These are phyloP conservation scores for Hordeum marinum DNA, from an alignment of 176 grass and related monocot species.

Conservation along the genomic window DNA sequence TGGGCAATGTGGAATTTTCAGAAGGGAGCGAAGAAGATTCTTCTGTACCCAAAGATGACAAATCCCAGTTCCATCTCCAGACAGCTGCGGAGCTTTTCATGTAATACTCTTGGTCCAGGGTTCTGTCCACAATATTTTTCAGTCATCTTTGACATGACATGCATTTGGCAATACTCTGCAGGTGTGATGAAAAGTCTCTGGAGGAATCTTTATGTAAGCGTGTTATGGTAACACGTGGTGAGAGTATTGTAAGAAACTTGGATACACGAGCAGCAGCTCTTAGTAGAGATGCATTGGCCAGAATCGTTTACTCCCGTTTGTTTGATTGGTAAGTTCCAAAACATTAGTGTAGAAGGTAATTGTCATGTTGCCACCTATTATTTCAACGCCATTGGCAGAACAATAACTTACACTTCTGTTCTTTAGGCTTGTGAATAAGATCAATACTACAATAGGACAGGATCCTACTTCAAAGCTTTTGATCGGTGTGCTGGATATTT, in stretches of 20 bases:
- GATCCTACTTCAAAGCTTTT: constrained; percentile 85
- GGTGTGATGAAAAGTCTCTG: constrained; percentile 77
- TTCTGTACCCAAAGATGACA: constrained; percentile 84
- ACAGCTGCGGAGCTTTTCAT: constrained; percentile 96
- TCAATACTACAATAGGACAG: constrained; percentile 96
- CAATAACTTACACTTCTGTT: background rate
- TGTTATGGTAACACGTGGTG: constrained; percentile 87
- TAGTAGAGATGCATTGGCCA: constrained; percentile 92
- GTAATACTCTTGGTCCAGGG: constrained; percentile 40
- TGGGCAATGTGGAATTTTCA: constrained; percentile 90
- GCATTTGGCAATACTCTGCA: constrained; percentile 39
- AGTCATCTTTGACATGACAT: constrained; percentile 11
- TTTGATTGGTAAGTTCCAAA: constrained; percentile 87
- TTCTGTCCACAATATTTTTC: constrained; percentile 15
- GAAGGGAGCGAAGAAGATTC: constrained; percentile 89
- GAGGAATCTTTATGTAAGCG: constrained; percentile 91
- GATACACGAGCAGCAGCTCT: constrained; percentile 73
- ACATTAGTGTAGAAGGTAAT: constrained; percentile 13
- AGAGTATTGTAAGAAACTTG: constrained; percentile 80
- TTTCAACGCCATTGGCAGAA: background rate
- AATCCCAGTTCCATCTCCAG: constrained; percentile 76
- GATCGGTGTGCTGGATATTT: constrained; percentile 97
- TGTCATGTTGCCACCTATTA: background rate
- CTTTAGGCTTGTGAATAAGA: constrained; percentile 90
- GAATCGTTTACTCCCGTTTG: constrained; percentile 90